Evolutionary conservation across 2,329 filamentous ascomycete genomes (phyloP), one percentile per base, ranked within the genome.

Genomic region (Neurospora crassa): DNA sequence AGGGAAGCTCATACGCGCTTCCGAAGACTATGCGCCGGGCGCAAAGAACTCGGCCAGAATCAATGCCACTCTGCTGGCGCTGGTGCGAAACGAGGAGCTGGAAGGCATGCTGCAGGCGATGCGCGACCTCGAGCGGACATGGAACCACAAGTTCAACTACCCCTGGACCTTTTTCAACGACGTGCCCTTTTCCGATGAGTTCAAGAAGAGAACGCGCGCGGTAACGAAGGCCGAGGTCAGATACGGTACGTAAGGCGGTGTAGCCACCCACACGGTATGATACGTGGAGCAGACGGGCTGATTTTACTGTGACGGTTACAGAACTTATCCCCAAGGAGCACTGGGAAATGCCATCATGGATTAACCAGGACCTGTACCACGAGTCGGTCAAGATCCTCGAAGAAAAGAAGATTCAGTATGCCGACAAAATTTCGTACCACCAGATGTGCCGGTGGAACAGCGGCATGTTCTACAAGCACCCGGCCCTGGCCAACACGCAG

Each of bases 151-250:
- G 79, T 99, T 98, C 88, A 99, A 99, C 84, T 99, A 99, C 79
- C 96, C 96, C 0, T 99, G 96, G 93, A 97, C 94, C 10, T 99
- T 99, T 81, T 96, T 99, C 87, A 99, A 99, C 82, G 95, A 99
- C 78, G 90, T 92, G 69, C 92, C 93, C 18, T 99, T 99, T 79
- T 90, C 91, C 2, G 92, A 96, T 18, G 94, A 98, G 77, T 99
- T 99, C 84, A 98, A 96, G 83, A 84, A 84, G 77, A 89, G 87
- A 81, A 98, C 94, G 0, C 85, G 87, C 74, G 93, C 90, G 40
- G 90, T 88, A 69, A 98, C 95, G 20, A 97, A 97, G 76, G 96
- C 95, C 67, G 90, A 97, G 80, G 92, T 92, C 78, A 87, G 87
- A 80, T 97, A 96, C 79, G 92, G 92, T 94, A 87, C 70, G 83